Conservation (phyloP, 176 grass and related monocot species). For the Thalia dealbata region DNA sequence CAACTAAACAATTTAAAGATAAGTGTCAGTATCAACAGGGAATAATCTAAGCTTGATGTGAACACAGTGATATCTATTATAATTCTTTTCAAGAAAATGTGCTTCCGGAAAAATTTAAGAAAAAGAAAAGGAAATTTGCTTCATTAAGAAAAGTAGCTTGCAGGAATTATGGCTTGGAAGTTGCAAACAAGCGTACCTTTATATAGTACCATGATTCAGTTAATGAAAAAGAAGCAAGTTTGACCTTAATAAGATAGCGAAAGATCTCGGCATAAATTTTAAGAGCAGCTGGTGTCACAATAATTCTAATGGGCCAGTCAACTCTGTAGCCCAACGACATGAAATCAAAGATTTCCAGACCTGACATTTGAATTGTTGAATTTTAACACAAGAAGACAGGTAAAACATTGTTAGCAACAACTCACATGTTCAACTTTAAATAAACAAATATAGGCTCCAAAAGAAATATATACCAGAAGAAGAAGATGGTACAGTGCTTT, state of each 20-base stretch:
- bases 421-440: no score
- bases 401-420: not conserved
- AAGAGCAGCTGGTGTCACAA: constrained; percentile 70
- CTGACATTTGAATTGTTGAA: constrained; percentile 34
- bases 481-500: constrained; percentile 28
- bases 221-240: constrained; percentile 66
- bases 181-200: constrained; percentile 41
- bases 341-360: constrained; percentile 57
- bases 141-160: constrained; percentile 7
- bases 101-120: no score
- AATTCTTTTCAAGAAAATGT: not conserved
- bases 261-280: constrained; percentile 94
- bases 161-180: constrained; percentile 18
- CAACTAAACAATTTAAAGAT: no score
- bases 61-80: not conserved
- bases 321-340: constrained; percentile 87
- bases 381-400: not conserved
- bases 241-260: constrained; percentile 74
- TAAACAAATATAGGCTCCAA: not conserved
- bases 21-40: no score
- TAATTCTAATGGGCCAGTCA: constrained; percentile 86
- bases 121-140: not conserved
- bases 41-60: no score
- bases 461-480: constrained; percentile 41
- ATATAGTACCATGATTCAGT: constrained; percentile 64